These are phyloP conservation scores for Peziza echinospora DNA, from an alignment of 495 filamentous ascomycete genomes.

Conservation along the genomic window DNA sequence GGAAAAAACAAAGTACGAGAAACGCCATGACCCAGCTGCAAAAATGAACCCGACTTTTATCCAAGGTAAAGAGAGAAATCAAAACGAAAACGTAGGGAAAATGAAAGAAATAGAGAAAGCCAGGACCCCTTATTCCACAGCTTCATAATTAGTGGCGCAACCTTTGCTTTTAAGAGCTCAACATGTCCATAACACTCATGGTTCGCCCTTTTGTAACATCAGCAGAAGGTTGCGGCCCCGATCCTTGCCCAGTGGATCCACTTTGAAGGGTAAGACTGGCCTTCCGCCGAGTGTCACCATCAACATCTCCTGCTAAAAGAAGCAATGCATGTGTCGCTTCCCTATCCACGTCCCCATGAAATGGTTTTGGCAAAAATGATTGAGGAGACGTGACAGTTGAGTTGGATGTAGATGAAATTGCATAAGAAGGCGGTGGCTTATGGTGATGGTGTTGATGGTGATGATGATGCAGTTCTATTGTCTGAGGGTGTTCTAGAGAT, in stretches of 20 bases:
- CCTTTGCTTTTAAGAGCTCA: conserved; percentile 51
- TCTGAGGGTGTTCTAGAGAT: too few relatives aligned
- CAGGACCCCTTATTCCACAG: too few relatives aligned
- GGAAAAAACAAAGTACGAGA: too few relatives aligned
- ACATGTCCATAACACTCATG: conserved; percentile 62
- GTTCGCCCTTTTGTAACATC: not conserved
- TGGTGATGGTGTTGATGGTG: not conserved
- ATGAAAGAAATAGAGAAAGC: too few relatives aligned
- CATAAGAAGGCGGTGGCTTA: not conserved
- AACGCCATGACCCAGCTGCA: too few relatives aligned
- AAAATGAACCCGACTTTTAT: too few relatives aligned
- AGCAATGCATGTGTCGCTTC: conserved; percentile 63
- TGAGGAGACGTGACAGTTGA: not conserved
- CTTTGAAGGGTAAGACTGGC: too few relatives aligned
- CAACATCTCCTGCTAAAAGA: conserved; percentile 48
- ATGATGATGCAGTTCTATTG: not conserved
- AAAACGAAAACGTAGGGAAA: too few relatives aligned
- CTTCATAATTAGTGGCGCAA: too few relatives aligned
- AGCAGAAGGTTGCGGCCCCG: not conserved
- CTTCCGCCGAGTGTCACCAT: conserved; percentile 8
- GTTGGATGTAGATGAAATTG: not conserved
- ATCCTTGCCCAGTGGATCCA: conserved; percentile 23
- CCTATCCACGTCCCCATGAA: conserved; percentile 34
- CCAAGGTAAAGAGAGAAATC: too few relatives aligned
- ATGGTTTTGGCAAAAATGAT: conserved; percentile 26